Evolutionary conservation across 2,329 filamentous ascomycete species (phyloP).

Genomic region (Metarhizium robertsii): DNA sequence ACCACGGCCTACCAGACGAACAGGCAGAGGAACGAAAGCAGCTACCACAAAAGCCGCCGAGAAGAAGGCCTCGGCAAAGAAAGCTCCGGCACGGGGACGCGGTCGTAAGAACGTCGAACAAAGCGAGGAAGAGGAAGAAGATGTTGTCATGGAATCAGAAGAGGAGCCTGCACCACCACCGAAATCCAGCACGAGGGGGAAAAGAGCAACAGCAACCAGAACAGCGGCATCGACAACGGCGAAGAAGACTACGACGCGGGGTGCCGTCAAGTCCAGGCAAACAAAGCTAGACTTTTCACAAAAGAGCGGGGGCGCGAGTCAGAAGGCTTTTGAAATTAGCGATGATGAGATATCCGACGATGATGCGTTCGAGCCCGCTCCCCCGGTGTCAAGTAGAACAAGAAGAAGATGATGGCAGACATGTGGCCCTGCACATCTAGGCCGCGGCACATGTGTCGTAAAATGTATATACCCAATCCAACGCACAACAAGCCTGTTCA

Average conservation of each 20-base stretch:
- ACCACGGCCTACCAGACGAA: slow-evolving; percentile 21
- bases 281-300: slow-evolving; percentile 27
- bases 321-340: slow-evolving; percentile 48
- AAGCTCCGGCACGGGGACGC: slow-evolving; percentile 30
- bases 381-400: slow-evolving; percentile 26
- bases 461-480: not conserved
- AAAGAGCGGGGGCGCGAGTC: slow-evolving; percentile 29
- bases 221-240: slow-evolving; percentile 11
- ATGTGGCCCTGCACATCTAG: not conserved
- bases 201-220: slow-evolving; percentile 11
- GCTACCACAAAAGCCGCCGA: slow-evolving; percentile 19
- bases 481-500: not conserved
- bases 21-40: slow-evolving; percentile 21
- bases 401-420: slow-evolving; percentile 17
- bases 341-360: slow-evolving; percentile 58
- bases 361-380: slow-evolving; percentile 45
- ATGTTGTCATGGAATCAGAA: slow-evolving; percentile 45
- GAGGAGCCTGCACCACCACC: slow-evolving; percentile 32
- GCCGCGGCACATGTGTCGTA: not conserved
- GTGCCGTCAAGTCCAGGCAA: slow-evolving; percentile 18
- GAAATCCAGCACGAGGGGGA: slow-evolving; percentile 21
- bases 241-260: slow-evolving; percentile 15
- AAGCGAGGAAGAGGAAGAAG: slow-evolving; percentile 35
- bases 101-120: slow-evolving; percentile 25
- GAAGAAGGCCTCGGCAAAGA: slow-evolving; percentile 36